Conservation (phyloP, 768 basidiomycete genomes). For the Pleurotus tuoliensis region DNA sequence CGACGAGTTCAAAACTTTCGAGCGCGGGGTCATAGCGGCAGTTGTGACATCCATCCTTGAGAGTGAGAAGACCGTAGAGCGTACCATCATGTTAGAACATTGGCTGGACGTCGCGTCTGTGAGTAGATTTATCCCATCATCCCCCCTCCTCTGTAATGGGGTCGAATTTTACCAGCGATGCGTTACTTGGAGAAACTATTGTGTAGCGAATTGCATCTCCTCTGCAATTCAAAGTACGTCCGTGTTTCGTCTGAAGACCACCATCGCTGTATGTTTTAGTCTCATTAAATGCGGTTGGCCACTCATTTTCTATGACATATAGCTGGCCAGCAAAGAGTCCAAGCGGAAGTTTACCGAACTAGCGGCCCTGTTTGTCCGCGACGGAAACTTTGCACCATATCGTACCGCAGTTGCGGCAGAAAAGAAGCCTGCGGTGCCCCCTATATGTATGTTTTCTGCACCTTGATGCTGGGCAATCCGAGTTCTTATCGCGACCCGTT, state of each 20-base stretch:
- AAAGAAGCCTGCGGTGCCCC: slow-evolving; percentile 27
- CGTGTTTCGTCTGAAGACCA: slow-evolving; percentile 31
- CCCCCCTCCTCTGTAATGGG: background rate
- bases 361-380: slow-evolving; percentile 24
- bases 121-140: slow-evolving; percentile 10
- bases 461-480: background rate
- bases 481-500: background rate
- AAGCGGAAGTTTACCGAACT: slow-evolving; percentile 27
- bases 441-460: slow-evolving; percentile 20
- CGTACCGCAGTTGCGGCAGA: slow-evolving; percentile 20
- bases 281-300: background rate
- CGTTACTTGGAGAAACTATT: slow-evolving; percentile 42
- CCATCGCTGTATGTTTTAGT: slow-evolving; percentile 26
- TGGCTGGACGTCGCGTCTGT: slow-evolving; percentile 46
- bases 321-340: slow-evolving; percentile 19
- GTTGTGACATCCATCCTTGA: slow-evolving; percentile 31
- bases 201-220: slow-evolving; percentile 35
- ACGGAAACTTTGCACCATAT: slow-evolving; percentile 23
- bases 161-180: slow-evolving; percentile 31
- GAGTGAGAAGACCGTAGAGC: slow-evolving; percentile 12
- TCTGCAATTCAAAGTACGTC: slow-evolving; percentile 36
- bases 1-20: slow-evolving; percentile 28
- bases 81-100: slow-evolving; percentile 30
- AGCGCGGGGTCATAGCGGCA: slow-evolving; percentile 34
- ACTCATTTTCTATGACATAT: background rate